phyloP scores from a whole-genome alignment of 108 stramenopile genomes.

The Skeletonema grethae region DNA sequence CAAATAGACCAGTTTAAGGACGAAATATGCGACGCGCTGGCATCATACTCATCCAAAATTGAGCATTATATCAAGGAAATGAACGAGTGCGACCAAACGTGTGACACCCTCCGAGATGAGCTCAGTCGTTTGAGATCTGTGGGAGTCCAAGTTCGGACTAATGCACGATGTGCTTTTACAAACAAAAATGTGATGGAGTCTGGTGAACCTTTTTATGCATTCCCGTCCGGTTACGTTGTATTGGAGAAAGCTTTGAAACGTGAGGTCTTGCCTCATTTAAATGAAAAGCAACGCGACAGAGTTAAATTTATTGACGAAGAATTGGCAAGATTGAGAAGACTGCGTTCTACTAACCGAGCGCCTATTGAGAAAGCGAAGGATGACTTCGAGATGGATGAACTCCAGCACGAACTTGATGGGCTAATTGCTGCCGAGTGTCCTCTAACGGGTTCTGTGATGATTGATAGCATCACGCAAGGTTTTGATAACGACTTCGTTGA shows the following conservation, averaged over 20 bases:
- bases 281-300: slow-evolving; percentile 64
- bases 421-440: slow-evolving; percentile 90
- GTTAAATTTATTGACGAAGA: slow-evolving; percentile 64
- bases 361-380: slow-evolving; percentile 16
- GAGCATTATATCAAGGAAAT: slow-evolving; percentile 83
- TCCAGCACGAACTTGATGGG: slow-evolving; percentile 80
- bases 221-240: slow-evolving; percentile 86
- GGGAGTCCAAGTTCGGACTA: slow-evolving; percentile 61
- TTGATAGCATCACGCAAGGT: slow-evolving; percentile 71
- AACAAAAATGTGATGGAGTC: slow-evolving; percentile 67
- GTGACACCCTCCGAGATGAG: slow-evolving; percentile 72
- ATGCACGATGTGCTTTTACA: slow-evolving; percentile 82
- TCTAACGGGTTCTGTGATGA: slow-evolving; percentile 78
- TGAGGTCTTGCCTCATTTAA: slow-evolving; percentile 71
- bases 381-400: slow-evolving; percentile 45
- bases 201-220: slow-evolving; percentile 83
- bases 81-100: slow-evolving; percentile 84
- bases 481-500: slow-evolving; percentile 52
- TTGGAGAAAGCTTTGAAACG: slow-evolving; percentile 71
- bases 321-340: slow-evolving; percentile 41
- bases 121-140: slow-evolving; percentile 62
- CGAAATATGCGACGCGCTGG: slow-evolving; percentile 86
- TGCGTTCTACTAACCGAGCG: slow-evolving; percentile 5
- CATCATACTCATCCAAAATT: slow-evolving; percentile 86
- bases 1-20: slow-evolving; percentile 91